Percentiles rank a stretch among this genome's conserved stretches.
These are phyloP conservation scores for Xylaria sp. DNA, from an alignment of 2,329 filamentous ascomycete genomes.

Conservation along the genomic window DNA sequence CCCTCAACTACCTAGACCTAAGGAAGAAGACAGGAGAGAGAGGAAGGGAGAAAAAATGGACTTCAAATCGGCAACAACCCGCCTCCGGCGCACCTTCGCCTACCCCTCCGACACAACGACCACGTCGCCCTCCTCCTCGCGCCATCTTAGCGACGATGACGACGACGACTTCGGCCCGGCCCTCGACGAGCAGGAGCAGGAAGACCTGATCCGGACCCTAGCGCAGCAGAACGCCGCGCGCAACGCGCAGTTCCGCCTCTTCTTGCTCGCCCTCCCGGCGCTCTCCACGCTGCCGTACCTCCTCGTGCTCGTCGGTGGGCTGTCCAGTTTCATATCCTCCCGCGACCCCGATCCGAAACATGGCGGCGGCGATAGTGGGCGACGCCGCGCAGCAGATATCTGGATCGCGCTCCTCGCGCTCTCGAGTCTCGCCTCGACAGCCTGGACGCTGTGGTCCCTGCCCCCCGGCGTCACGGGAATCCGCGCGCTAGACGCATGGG, in stretches of 20 bases:
- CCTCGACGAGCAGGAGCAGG: conserved; percentile 68
- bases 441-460: conserved; percentile 68
- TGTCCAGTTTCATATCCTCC: not conserved
- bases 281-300: conserved; percentile 67
- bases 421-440: conserved; percentile 71
- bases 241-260: conserved; percentile 67
- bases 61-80: conserved; percentile 57
- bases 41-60: conserved; percentile 37
- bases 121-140: conserved; percentile 55
- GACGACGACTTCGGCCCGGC: conserved; percentile 52
- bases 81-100: conserved; percentile 80
- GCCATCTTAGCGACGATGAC: conserved; percentile 52
- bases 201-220: conserved; percentile 68
- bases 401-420: conserved; percentile 67
- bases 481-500: conserved; percentile 58
- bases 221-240: conserved; percentile 64
- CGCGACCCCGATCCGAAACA: not conserved
- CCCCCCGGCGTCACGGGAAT: conserved; percentile 68
- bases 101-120: conserved; percentile 69
- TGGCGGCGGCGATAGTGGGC: not conserved
- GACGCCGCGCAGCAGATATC: conserved; percentile 40
- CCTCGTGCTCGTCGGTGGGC: conserved; percentile 55
- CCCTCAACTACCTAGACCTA: not conserved
- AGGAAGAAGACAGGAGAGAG: not conserved
- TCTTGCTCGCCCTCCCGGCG: conserved; percentile 71